phyloP scores from a whole-genome alignment of 1,284 basidiomycete species.

The Golubevia sp. region DNA sequence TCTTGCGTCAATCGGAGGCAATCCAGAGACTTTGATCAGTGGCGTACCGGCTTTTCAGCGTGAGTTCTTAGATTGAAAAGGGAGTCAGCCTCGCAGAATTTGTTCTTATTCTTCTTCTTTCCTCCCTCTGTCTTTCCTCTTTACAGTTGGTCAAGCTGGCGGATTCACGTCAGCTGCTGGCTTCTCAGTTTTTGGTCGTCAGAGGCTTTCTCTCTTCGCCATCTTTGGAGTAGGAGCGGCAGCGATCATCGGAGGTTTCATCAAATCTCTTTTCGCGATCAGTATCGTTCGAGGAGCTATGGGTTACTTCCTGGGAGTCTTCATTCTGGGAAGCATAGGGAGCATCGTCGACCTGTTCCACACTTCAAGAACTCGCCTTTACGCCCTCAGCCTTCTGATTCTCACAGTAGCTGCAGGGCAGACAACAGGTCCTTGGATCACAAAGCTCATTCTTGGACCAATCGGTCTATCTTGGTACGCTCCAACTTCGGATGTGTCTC shows the following conservation, averaged over 20 bases:
- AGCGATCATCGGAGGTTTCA: slow-evolving; percentile 24
- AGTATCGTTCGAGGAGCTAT: slow-evolving; percentile 13
- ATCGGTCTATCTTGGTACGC: neutral
- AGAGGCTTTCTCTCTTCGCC: slow-evolving; percentile 16
- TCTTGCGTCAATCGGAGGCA: neutral
- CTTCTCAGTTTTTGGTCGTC: slow-evolving; percentile 20
- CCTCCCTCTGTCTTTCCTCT: slow-evolving; percentile 16
- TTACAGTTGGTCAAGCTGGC: slow-evolving; percentile 27
- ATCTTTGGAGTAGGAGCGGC: slow-evolving; percentile 16
- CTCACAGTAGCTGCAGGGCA: slow-evolving; percentile 16
- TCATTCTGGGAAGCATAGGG: slow-evolving; percentile 17
- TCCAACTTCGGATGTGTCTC: too few relatives aligned
- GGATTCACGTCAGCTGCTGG: slow-evolving; percentile 25
- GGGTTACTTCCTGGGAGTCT: slow-evolving; percentile 18
- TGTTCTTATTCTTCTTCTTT: slow-evolving; percentile 3
- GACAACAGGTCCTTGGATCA: slow-evolving; percentile 33
- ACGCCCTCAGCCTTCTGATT: slow-evolving; percentile 13
- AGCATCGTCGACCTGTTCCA: slow-evolving; percentile 26
- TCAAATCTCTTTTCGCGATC: slow-evolving; percentile 9
- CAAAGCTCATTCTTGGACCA: slow-evolving; percentile 2
- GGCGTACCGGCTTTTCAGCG: neutral
- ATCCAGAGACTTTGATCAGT: neutral
- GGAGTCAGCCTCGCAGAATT: too few relatives aligned
- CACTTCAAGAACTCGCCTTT: slow-evolving; percentile 16
- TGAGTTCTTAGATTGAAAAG: neutral